Conservation (phyloP, 768 basidiomycete species). For the Chalciporus sphaerocephalus region DNA sequence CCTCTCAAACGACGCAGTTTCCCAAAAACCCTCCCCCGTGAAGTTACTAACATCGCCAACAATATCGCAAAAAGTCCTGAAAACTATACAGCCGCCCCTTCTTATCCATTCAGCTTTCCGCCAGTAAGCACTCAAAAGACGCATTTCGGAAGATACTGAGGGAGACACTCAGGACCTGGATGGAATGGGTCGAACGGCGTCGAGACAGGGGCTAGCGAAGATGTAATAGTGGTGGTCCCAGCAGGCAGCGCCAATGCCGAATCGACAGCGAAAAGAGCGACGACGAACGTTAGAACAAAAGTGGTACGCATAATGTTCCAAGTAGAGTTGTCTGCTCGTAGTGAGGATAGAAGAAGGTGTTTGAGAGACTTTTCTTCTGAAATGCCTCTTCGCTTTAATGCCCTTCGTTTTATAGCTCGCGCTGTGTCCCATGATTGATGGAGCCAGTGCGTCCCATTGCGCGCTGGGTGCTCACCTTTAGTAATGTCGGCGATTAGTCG, state of each 20-base stretch:
- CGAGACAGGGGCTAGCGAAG: not conserved
- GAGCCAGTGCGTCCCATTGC: not conserved
- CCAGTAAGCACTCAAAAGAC: not conserved
- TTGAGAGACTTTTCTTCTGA: not conserved
- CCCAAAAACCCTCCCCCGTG: no score
- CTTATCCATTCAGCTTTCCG: not conserved
- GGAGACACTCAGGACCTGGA: constrained; percentile 2
- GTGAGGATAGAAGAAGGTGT: not conserved
- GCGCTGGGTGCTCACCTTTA: not conserved
- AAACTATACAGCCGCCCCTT: no score
- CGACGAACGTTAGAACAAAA: not conserved
- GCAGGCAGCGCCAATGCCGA: not conserved
- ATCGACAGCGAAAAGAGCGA: not conserved
- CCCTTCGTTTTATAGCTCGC: not conserved
- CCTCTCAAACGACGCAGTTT: no score
- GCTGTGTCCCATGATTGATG: not conserved
- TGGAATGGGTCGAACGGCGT: not conserved
- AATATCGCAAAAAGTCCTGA: no score
- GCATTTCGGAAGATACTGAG: not conserved
- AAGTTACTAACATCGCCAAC: no score
- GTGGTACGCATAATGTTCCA: not conserved
- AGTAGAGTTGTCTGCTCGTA: no score
- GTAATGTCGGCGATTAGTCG: no score
- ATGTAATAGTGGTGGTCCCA: not conserved
- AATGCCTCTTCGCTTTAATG: not conserved